phyloP scores from a whole-genome alignment of 2,329 filamentous ascomycete genomes.

The Verticillium isaacii region DNA sequence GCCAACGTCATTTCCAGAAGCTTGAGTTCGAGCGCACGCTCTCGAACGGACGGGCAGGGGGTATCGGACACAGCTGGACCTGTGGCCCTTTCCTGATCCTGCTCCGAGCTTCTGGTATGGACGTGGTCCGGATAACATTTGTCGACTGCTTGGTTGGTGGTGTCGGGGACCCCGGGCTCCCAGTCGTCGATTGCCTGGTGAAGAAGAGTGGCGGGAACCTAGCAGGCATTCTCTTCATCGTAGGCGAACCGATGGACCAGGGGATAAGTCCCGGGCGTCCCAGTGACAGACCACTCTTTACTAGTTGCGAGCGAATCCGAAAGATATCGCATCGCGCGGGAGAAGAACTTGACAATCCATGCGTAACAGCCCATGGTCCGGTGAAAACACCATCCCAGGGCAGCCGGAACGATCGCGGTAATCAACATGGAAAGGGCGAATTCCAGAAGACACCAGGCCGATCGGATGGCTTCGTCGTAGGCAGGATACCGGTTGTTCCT shows the following conservation, averaged over 20 bases:
- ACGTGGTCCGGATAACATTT: neutral
- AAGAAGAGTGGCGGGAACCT: neutral
- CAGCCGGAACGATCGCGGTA: neutral
- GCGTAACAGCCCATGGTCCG: neutral
- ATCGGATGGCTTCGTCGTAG: neutral
- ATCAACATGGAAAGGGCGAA: neutral
- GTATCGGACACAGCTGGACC: neutral
- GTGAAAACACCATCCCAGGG: neutral
- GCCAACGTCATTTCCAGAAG: neutral
- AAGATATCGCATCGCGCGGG: neutral
- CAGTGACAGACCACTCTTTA: neutral
- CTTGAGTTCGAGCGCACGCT: neutral
- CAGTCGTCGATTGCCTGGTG: neutral
- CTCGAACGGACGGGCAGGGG: neutral
- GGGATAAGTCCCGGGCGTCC: neutral
- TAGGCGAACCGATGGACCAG: neutral
- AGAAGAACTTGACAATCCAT: neutral
- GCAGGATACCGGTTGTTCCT: neutral
- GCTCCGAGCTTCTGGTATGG: neutral
- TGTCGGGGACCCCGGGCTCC: neutral
- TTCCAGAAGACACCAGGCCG: neutral
- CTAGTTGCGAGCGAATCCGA: neutral
- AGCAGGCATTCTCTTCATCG: neutral
- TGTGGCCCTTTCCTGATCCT: neutral
- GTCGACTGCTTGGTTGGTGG: neutral